Conservation (phyloP, 306 rosid species). For the Macrotyloma uniflorum region DNA sequence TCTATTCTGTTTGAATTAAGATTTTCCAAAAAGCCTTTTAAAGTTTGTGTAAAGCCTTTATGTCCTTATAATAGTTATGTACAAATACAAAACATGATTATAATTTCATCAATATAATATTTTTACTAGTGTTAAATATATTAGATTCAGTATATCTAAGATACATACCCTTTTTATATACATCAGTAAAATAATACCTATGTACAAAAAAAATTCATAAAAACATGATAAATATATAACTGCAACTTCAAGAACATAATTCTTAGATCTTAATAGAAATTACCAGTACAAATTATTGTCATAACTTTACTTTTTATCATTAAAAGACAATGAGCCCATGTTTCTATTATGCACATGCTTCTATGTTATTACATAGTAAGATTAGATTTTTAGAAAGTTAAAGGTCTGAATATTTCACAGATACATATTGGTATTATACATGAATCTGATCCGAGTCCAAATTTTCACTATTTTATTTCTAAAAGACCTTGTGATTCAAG, state of each 20-base stretch:
- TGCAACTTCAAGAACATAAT: neutral
- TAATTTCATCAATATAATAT: no score
- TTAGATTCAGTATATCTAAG: neutral
- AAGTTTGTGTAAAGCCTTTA: neutral
- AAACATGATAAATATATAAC: neutral
- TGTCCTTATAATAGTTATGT: neutral
- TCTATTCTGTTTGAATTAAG: neutral
- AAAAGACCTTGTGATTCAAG: slow-evolving; percentile 6
- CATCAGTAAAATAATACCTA: no score
- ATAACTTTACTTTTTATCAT: neutral
- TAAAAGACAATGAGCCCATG: neutral
- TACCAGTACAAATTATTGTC: neutral
- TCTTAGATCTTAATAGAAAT: neutral
- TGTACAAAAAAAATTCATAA: neutral
- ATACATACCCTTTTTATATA: neutral
- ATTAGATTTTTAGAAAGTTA: neutral
- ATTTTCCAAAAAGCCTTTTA: neutral
- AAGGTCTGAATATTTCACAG: neutral
- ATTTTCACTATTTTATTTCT: slow-evolving; percentile 10
- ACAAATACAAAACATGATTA: no score
- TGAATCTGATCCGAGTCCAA: neutral
- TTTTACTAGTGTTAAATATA: no score
- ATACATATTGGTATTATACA: no score
- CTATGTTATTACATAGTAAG: neutral
- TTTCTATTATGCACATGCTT: neutral